Base-by-base conservation (phyloP, 2,329 filamentous ascomycete species). In the Beauveria sp. region DNA sequence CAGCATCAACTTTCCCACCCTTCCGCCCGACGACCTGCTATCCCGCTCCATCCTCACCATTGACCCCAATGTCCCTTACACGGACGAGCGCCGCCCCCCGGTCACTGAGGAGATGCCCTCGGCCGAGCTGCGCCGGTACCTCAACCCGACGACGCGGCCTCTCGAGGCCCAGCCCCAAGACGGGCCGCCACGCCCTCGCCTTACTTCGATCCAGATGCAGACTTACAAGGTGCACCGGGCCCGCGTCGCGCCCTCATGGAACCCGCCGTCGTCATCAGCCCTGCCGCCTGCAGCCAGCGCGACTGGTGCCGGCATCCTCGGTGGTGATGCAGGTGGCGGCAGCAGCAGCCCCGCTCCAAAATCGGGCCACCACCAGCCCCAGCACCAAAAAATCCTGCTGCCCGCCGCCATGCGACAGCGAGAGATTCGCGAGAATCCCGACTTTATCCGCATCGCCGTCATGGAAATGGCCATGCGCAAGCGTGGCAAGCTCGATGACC, bases 391-490 rank as follows among this genome's bases (percentile, higher is more conserved):
- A 61, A 65, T 70, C 5, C 67, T 72, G 5, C 68, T 72, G 38
- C 68, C 74, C 9, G 46, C 47, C n/a, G 77, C 78, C 66, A 76
- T 79, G 67, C 82, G 86, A 24, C 86, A 87, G 71, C 81, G 86
- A 52, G 86, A 89, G 70, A 82, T 87, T 77, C 83, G 86, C 34
- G 86, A 89, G 71, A 89, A 89, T 66, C 81, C 85, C 46, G 85
- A 89, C 68, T 89, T 89, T 68, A 88, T 89, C 68, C 82, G 86
- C 66, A 83, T 89, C 60, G 86, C 86, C 42, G 86, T 89, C 56
- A 84, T 89, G 80, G 86, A 89, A 69, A 88, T 89, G 82, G 82
- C 86, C 14, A 89, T 89, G 86, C 82, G 86, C 61, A 83, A 81
- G 68, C 77, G 77, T 49, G 86, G 86, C 66, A 89, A 89, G 71